Conservation (phyloP, 2,329 filamentous ascomycete species). For the Alternaria sp. region DNA sequence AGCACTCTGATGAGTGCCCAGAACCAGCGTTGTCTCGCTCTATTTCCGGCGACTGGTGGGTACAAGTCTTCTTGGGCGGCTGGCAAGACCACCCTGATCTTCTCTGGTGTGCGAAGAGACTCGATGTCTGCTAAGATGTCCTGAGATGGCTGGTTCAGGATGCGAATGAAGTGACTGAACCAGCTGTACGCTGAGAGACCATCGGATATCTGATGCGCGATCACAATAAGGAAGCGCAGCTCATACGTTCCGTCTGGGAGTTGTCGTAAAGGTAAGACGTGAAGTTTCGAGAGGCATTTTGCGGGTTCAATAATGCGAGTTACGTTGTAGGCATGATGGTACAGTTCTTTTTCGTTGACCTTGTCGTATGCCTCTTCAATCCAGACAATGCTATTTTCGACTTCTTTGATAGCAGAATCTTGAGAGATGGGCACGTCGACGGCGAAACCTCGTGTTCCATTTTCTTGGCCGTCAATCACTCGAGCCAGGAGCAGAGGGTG, state of each 20-base stretch:
- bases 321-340: slow-evolving; percentile 55
- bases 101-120: not conserved
- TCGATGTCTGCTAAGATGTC: slow-evolving; percentile 23
- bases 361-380: slow-evolving; percentile 49
- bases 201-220: slow-evolving; percentile 58
- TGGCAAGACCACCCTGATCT: slow-evolving; percentile 48
- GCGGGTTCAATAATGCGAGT: slow-evolving; percentile 52
- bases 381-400: slow-evolving; percentile 48
- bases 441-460: slow-evolving; percentile 41
- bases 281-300: slow-evolving; percentile 51
- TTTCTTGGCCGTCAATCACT: slow-evolving; percentile 31
- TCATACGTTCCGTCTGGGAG: slow-evolving; percentile 36
- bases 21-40: slow-evolving; percentile 57
- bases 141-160: slow-evolving; percentile 28
- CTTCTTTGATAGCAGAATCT: slow-evolving; percentile 44
- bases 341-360: slow-evolving; percentile 51
- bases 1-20: slow-evolving; percentile 58
- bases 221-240: slow-evolving; percentile 52
- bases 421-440: slow-evolving; percentile 43
- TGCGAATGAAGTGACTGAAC: slow-evolving; percentile 52
- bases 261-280: slow-evolving; percentile 49
- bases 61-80: slow-evolving; percentile 59
- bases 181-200: slow-evolving; percentile 55
- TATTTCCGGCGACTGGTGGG: slow-evolving; percentile 49
- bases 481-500: slow-evolving; percentile 53